Base-by-base conservation (phyloP, 176 grass and related monocot genomes). In the Aegilops bicornis region DNA sequence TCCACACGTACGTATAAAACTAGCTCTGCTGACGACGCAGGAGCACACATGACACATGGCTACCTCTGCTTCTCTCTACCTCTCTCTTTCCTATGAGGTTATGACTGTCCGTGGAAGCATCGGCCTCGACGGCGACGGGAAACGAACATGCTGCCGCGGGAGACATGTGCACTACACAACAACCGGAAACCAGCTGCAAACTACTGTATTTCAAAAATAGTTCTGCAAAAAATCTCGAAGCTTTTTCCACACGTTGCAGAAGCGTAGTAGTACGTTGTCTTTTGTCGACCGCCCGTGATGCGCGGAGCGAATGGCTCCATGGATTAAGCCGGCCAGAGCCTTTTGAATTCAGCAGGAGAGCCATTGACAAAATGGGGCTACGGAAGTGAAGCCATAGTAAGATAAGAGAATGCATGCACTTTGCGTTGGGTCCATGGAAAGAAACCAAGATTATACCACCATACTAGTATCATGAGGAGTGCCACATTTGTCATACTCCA, bases 251-350 rank as follows among this genome's bases (percentile, higher is more conserved):
- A 69, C 16, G 66, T 69, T 50, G 48, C 48, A 48, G 45, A 48
- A 5, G 1, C 48, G 3, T 45, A 12, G 52, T 56, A 56, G 2
- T 20, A 20, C 52, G 52, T 9, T 15, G 29, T n/a, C 6, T 17
- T 29, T 52, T 35, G 24, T 42, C 24, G 37, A 42, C 10, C 24
- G 17, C 20, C 81, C 89, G 85, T 88, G 89, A 91, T 32, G 69
- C 29, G 40, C 82, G 89, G 82, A 88, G 89, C 47, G 62, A 88
- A 81, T 88, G 89, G 69, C 89, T 91, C 69, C 81, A 30, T n/a
- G 36, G 81, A 91, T 84, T 7, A 8, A 75, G 85, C 80, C 32
- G 9, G 17, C 56, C n/a, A 37, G 11, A 48, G 40, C 42, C 23
- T 11, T 45, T 4, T 13, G 42, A 19, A 22, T 9, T 9, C 17